Evolutionary conservation across 345 rosid species (phyloP), one percentile per base, ranked within the genome.

Genomic region (Syzygium jambos): DNA sequence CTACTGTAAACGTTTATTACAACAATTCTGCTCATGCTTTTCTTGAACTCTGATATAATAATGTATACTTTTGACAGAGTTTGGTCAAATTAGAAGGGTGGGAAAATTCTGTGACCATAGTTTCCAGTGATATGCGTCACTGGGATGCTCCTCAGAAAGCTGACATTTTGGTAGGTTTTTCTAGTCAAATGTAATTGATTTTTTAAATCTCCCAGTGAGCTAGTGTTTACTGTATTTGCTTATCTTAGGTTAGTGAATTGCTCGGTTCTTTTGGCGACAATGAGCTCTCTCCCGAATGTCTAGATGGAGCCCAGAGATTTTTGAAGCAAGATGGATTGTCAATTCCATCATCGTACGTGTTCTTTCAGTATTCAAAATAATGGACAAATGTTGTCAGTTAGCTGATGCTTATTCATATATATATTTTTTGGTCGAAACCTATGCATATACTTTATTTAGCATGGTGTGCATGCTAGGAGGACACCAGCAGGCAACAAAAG

Each of bases 301-400:
- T 98, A 86, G 99, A 98, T 91, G 99, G 99, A 90, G 99, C 99
- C n/a, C 98, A 98, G 89, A 91, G 96, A 93, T 96, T 96, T 91
- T 86, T 96, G 93, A 98, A 96, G 92, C 86, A 91, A 90, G 99
- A 96, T 87, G 99, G 99, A 87, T 96, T 98, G 88, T 98, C 99
- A 68, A 96, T 98, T 92, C 99, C 99, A 89, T 93, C 97, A 89
- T 94, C 95, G 99, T 96, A 94, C 68, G 99, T 94, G 85, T 86
- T 49, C 83, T 73, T 63, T 23, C 59, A 52, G 85, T 51, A 84
- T 85, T 85, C 23, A 56, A 30, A 56, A 30, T 85, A 85, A 54
- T 56, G 29, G 52, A 27, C 21, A 51, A n/a, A 29, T 30, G 78
- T 43, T 65, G 43, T 65, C 78, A 65, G 12, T 65, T 65, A 16